Conservation (phyloP, 306 rosid genomes). For the Pterocarpus santalinus region DNA sequence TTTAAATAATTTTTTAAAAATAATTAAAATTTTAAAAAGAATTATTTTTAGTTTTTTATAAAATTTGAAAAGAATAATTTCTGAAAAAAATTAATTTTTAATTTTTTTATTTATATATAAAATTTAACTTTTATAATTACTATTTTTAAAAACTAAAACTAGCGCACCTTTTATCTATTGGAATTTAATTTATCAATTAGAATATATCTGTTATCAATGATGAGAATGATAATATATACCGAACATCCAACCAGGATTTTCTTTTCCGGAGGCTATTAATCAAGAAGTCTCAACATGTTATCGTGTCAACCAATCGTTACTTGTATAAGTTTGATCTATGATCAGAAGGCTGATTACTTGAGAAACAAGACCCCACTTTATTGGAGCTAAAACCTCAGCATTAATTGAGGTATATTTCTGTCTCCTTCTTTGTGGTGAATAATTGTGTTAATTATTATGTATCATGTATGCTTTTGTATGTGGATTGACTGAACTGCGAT, state of each 20-base stretch:
- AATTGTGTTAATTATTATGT: background rate
- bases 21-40: too few relatives aligned
- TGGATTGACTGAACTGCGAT: background rate
- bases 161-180: background rate
- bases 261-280: background rate
- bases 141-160: too few relatives aligned
- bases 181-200: background rate
- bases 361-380: conserved; percentile 31
- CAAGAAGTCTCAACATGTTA: background rate
- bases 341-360: background rate
- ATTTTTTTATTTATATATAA: too few relatives aligned
- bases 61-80: too few relatives aligned
- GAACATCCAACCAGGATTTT: background rate
- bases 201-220: background rate
- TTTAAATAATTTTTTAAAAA: too few relatives aligned
- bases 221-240: background rate
- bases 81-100: too few relatives aligned
- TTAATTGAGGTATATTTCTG: background rate
- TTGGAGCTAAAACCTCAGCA: background rate
- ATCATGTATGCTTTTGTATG: background rate
- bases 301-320: conserved; percentile 20
- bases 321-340: conserved; percentile 17
- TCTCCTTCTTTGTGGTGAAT: background rate
- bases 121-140: too few relatives aligned
- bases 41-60: too few relatives aligned